Conservation (phyloP, 2,329 filamentous ascomycete species). For the Trichoderma endophyticum region DNA sequence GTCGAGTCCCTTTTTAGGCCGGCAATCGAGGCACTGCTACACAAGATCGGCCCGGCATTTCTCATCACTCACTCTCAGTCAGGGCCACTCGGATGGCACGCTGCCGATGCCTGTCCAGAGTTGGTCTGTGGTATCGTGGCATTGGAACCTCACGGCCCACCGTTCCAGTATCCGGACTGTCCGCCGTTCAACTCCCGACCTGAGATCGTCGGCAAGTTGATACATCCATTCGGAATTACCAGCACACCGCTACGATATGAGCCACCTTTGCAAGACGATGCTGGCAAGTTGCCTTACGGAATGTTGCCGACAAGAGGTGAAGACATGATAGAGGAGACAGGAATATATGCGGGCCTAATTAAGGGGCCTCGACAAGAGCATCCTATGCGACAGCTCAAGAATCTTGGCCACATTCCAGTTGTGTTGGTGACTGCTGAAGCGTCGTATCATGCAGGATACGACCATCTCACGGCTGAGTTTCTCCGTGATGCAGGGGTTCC, state of each 20-base stretch:
- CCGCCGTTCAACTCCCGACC: not conserved
- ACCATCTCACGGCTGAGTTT: not conserved
- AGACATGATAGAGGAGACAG: not conserved
- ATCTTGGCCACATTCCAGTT: not conserved
- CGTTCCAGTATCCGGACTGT: not conserved
- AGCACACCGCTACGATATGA: not conserved
- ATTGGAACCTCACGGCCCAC: not conserved
- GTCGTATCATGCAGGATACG: not conserved
- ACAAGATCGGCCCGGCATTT: not conserved
- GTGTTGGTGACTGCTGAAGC: not conserved
- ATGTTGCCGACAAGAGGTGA: not conserved
- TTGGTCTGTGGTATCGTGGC: not conserved
- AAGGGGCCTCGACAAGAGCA: not conserved
- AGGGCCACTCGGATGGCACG: not conserved
- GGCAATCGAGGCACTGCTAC: not conserved
- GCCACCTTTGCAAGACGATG: not conserved
- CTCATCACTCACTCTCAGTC: not conserved
- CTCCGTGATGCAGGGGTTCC: not conserved
- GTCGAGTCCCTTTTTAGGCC: not conserved
- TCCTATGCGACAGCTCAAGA: not conserved
- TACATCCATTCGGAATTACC: not conserved
- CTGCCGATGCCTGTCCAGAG: not conserved
- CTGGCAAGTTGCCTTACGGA: not conserved
- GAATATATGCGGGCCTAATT: not conserved
- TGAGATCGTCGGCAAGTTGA: not conserved